Base-by-base conservation (phyloP, 2,329 filamentous ascomycete genomes). In the Nigrospora osmanthi region DNA sequence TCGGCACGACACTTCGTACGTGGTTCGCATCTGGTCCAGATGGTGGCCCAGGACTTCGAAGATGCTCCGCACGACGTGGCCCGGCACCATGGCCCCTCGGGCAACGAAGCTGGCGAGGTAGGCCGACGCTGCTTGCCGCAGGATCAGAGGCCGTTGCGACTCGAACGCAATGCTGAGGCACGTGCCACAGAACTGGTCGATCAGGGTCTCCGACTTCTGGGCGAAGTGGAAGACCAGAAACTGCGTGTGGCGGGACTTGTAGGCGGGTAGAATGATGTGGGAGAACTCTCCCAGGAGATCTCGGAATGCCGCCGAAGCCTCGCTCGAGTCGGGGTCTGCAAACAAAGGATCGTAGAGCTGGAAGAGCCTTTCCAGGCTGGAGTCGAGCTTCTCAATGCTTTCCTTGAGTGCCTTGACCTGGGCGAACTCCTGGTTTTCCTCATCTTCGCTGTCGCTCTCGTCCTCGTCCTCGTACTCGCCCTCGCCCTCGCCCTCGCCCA, bases 141-240 rank as follows among this genome's bases (percentile, higher is more conserved):
- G 65, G 38, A 91, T 78, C 28, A 83, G 80, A 2, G 87, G 81
- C 40, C 83, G 80, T 49, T 83, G 84, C 32, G 72, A 71, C 61
- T 88, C 82, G 54, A 87, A 83, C 35, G 86, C 80, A 19, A 88
- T 73, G 49, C 85, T 76, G 35, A 87, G 78, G 52, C 91, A 85
- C 19, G 83, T 84, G 32, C 85, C 85, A 37, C 87, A 84, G 58
- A 97, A 97, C 40, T 83, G 79, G 57, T 93, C 87, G 47, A 88
- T 84, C 40, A 95, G 79, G 38, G 78, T 75, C 30, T 86, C 82
- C 10, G 88, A 87, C 47, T 78, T 79, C 64, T 98, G 91, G 14
- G 87, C 87, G 61, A 95, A 96, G 66, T 96, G 91, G 66, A 98
- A 98, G 42, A 97, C 76, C 40, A 98, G 78, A 56, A 97, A 98